A percentile compares a stretch with the other conserved stretches of the same genome.
phyloP scores from a whole-genome alignment of 2,329 filamentous ascomycete species.

The Phoma sp. region DNA sequence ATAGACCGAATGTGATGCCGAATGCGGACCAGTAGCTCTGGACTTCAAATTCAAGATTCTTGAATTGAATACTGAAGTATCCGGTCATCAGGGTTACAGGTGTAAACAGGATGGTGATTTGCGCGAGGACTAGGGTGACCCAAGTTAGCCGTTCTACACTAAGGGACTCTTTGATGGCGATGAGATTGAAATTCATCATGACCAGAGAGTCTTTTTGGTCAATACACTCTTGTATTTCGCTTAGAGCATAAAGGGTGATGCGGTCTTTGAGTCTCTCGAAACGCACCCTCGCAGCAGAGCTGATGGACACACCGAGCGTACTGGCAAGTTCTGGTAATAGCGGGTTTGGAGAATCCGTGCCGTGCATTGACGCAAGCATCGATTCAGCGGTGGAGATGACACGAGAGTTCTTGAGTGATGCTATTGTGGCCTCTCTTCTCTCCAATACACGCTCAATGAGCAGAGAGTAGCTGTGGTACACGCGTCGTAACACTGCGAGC shows the following conservation, averaged over 20 bases:
- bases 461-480: slow-evolving; percentile 66
- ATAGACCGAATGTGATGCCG: slow-evolving; percentile 65
- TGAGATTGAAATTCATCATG: slow-evolving; percentile 77
- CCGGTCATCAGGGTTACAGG: slow-evolving; percentile 76
- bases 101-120: slow-evolving; percentile 76
- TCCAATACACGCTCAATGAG: slow-evolving; percentile 65
- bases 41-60: slow-evolving; percentile 64
- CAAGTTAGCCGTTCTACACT: slow-evolving; percentile 74
- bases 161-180: slow-evolving; percentile 75
- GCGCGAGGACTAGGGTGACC: slow-evolving; percentile 74
- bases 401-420: slow-evolving; percentile 53
- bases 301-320: slow-evolving; percentile 53
- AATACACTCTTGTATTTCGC: slow-evolving; percentile 67
- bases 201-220: slow-evolving; percentile 74
- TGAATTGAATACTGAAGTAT: slow-evolving; percentile 73
- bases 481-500: slow-evolving; percentile 64
- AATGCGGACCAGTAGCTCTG: slow-evolving; percentile 73
- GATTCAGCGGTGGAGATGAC: slow-evolving; percentile 44
- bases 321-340: slow-evolving; percentile 46
- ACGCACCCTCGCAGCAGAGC: slow-evolving; percentile 59
- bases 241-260: slow-evolving; percentile 65
- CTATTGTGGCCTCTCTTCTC: slow-evolving; percentile 51
- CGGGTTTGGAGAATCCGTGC: slow-evolving; percentile 21
- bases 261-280: slow-evolving; percentile 66
- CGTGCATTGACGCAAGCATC: slow-evolving; percentile 31